A percentile compares a stretch with the other conserved stretches of the same genome.
Conservation (phyloP, 202 grass and related monocot species). For the Panicum hallii region DNA sequence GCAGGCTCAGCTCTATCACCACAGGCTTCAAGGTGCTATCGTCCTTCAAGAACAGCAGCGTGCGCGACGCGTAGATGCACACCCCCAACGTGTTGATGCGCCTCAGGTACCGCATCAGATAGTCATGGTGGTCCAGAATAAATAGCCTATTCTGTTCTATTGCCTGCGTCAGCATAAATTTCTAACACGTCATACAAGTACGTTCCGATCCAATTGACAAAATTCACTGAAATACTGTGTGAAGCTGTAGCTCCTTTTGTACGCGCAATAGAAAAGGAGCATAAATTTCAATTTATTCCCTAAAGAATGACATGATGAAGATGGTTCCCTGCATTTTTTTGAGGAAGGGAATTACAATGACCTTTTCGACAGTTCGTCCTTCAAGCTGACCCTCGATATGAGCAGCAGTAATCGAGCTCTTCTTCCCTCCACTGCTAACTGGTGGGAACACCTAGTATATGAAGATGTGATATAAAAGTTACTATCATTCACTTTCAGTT, state of each 20-base stretch:
- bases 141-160: conserved; percentile 56
- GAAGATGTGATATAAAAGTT: background rate
- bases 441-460: conserved; percentile 70
- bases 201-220: background rate
- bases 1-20: conserved; percentile 80
- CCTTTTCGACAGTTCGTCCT: conserved; percentile 54
- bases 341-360: conserved; percentile 27
- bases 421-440: conserved; percentile 54
- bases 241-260: background rate
- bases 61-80: conserved; percentile 89
- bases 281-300: background rate
- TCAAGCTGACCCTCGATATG: conserved; percentile 58
- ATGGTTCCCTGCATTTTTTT: background rate
- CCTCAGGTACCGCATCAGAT: conserved; percentile 79
- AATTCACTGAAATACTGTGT: background rate
- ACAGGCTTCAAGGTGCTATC: conserved; percentile 70
- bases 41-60: conserved; percentile 77
- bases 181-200: background rate
- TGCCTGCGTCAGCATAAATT: conserved; percentile 51
- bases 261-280: background rate
- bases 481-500: background rate
- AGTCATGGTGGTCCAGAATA: conserved; percentile 93
- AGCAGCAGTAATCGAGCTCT: conserved; percentile 53
- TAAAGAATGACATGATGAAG: background rate
- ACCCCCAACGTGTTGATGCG: conserved; percentile 71